Percentiles rank a stretch among this genome's conserved stretches.
Conservation (phyloP, 1,284 basidiomycete genomes). For the Irpex lacteus region DNA sequence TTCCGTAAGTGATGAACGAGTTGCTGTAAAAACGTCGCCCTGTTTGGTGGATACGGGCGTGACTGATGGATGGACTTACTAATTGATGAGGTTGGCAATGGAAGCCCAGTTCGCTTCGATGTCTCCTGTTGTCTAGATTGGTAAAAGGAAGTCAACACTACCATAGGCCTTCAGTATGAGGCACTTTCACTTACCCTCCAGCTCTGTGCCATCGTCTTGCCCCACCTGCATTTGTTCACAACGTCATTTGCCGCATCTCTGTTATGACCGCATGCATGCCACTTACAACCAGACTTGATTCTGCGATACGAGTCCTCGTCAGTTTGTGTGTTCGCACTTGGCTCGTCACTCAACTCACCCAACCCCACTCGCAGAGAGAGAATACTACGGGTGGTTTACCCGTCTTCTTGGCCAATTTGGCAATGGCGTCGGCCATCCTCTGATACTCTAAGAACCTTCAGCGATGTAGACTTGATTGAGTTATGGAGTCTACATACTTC, state of each 20-base stretch:
- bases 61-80: conserved; percentile 22
- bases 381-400: not conserved
- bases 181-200: not conserved
- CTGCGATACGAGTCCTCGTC: not conserved
- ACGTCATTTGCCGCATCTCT: not conserved
- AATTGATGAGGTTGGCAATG: conserved; percentile 40
- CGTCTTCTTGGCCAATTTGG: not conserved
- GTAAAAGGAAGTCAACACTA: not conserved
- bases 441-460: not conserved
- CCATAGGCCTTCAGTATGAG: not conserved
- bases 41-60: too few relatives aligned
- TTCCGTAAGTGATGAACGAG: not conserved
- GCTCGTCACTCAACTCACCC: not conserved
- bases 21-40: conserved; percentile 26
- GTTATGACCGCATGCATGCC: not conserved
- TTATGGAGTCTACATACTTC: not conserved
- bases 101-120: conserved; percentile 36
- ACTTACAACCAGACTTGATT: not conserved
- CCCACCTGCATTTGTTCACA: not conserved
- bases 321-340: not conserved
- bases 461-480: not conserved
- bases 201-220: not conserved
- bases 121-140: conserved; percentile 24
- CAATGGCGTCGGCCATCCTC: not conserved
- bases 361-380: not conserved